Evolutionary conservation across 2,329 filamentous ascomycete species (phyloP).

Genomic region (Claviceps sp.): DNA sequence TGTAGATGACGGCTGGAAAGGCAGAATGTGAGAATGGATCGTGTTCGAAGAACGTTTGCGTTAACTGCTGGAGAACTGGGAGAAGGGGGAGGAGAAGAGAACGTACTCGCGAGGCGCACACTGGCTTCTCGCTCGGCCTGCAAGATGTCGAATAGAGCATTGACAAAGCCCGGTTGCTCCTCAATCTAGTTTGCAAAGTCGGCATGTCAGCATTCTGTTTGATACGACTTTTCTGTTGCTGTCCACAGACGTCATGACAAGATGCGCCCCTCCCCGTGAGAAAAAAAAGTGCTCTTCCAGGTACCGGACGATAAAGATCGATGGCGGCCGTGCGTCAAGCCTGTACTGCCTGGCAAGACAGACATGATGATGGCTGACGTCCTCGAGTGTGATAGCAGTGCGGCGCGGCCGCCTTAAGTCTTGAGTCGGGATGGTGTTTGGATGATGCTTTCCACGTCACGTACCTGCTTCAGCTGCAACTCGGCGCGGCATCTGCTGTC

Average conservation of each 20-base stretch:
- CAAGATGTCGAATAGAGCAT: constrained; percentile 80
- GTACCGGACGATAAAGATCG: neutral
- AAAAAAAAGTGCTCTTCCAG: neutral
- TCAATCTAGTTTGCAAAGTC: constrained; percentile 52
- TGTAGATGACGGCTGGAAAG: constrained; percentile 73
- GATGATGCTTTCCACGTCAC: constrained; percentile 13
- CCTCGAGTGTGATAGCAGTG: neutral
- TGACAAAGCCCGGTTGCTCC: constrained; percentile 76
- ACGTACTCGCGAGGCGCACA: constrained; percentile 78
- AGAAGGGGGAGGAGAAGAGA: constrained; percentile 9
- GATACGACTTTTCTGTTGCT: neutral
- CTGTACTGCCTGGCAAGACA: neutral
- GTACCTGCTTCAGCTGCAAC: constrained; percentile 68
- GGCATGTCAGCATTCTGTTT: neutral
- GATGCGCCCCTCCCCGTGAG: neutral
- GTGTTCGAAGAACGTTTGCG: constrained; percentile 4
- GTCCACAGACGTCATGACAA: neutral
- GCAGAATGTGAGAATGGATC: constrained; percentile 3
- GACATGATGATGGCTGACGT: neutral
- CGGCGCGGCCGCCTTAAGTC: neutral
- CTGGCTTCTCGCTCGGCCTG: constrained; percentile 76
- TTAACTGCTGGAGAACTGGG: neutral
- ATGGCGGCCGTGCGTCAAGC: neutral
- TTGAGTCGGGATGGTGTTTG: neutral
- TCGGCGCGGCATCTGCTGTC: constrained; percentile 66